Percentiles rank a stretch among this genome's conserved stretches.
These are phyloP conservation scores for Helenozyma rhizophorensis DNA, from an alignment of 805 yeast genomes.

Conservation along the genomic window DNA sequence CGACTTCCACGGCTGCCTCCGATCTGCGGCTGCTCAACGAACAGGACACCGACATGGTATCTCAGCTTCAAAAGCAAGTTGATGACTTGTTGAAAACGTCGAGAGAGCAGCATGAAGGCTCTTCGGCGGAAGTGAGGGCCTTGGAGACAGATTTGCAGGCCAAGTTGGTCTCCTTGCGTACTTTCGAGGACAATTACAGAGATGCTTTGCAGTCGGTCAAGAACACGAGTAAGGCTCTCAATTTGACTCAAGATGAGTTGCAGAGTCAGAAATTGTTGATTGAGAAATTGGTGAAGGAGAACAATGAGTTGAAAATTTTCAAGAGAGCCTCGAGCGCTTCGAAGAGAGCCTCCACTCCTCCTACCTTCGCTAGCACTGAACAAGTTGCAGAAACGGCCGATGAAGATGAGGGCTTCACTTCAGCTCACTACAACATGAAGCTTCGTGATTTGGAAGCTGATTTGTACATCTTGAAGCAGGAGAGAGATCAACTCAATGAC, in stretches of 20 bases:
- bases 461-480: slow-evolving; percentile 73
- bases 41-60: slow-evolving; percentile 23
- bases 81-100: slow-evolving; percentile 50
- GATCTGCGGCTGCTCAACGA: slow-evolving; percentile 5
- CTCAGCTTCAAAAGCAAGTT: slow-evolving; percentile 50
- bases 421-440: slow-evolving; percentile 66
- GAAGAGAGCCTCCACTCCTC: slow-evolving; percentile 1
- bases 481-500: slow-evolving; percentile 72
- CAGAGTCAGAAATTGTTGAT: slow-evolving; percentile 53
- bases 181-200: slow-evolving; percentile 62
- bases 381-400: too few species aligned
- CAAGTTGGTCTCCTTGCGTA: slow-evolving; percentile 26
- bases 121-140: slow-evolving; percentile 29
- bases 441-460: slow-evolving; percentile 83
- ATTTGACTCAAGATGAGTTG: slow-evolving; percentile 68
- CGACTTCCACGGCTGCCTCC: slow-evolving; percentile 9
- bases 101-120: slow-evolving; percentile 35
- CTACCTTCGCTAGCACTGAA: slow-evolving; percentile 17
- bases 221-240: slow-evolving; percentile 72
- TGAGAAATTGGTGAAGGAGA: slow-evolving; percentile 55
- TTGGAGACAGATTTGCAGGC: slow-evolving; percentile 28
- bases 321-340: slow-evolving; percentile 38
- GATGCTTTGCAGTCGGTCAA: slow-evolving; percentile 68
- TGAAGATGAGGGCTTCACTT: slow-evolving; percentile 27
- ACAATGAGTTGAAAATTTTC: slow-evolving; percentile 62